Conservation (phyloP, 1,284 basidiomycete genomes). For the Melampsora occidentalis region DNA sequence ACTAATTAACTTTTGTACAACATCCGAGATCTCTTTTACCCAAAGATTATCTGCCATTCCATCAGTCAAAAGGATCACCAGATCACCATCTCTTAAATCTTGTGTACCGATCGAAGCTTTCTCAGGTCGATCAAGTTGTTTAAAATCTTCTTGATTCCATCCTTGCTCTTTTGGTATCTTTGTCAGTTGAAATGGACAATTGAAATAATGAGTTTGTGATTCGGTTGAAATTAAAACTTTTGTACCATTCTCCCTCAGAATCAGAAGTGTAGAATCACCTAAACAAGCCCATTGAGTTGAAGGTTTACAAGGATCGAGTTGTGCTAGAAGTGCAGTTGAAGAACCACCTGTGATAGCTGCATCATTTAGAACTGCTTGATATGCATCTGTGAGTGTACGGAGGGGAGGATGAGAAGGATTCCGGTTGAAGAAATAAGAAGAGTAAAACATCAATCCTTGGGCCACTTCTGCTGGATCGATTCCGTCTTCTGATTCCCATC, state of each 20-base stretch:
- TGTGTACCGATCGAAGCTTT: constrained; percentile 6
- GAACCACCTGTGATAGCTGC: constrained; percentile 16
- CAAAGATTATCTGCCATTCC: constrained; percentile 38
- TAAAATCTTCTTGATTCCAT: not conserved
- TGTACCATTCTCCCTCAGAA: not conserved
- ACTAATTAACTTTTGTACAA: not conserved
- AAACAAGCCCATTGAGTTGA: constrained; percentile 18
- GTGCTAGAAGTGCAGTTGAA: constrained; percentile 33
- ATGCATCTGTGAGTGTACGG: constrained; percentile 8
- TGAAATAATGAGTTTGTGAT: constrained; percentile 40
- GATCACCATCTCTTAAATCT: constrained; percentile 20
- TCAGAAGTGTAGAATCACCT: constrained; percentile 29
- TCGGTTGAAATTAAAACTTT: constrained; percentile 4
- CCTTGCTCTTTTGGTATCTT: constrained; percentile 22
- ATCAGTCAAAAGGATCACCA: constrained; percentile 34
- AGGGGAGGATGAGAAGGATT: not conserved
- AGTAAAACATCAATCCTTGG: constrained; percentile 34
- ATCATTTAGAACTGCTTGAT: constrained; percentile 21
- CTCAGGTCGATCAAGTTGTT: constrained; percentile 21
- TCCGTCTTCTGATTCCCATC: constrained; percentile 27
- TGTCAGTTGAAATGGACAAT: constrained; percentile 43
- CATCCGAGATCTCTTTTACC: constrained; percentile 17
- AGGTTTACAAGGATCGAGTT: constrained; percentile 11
- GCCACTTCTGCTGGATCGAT: constrained; percentile 36
- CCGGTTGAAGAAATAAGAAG: not conserved